Base-by-base conservation (phyloP, 208 protist genomes). In the Trypanosomatidae sp. region DNA sequence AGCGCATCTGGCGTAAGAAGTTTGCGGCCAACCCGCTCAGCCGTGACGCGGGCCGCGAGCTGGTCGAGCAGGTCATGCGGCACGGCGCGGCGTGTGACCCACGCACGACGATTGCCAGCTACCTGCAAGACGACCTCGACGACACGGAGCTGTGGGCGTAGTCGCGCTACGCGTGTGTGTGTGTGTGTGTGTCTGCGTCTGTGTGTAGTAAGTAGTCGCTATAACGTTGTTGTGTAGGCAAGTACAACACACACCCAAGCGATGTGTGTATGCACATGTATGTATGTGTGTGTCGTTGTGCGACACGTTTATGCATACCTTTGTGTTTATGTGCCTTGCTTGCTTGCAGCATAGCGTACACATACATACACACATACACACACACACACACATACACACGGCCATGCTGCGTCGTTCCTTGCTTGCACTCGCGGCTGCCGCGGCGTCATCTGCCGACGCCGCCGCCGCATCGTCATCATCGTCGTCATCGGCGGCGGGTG, bases 1-100 rank as follows among this genome's bases (percentile, higher is more conserved):
- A 73, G 0, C 77, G 83, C 20, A 92, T 96, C 45, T 96, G 90
- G 87, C 43, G 69, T 5, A 84, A 83, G 45, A 93, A 92, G 52
- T 96, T 94, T 26, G 72, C 70, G 48, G 57, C 54, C 35, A 66
- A 96, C 50, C 86, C 89, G 6, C 65, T 95, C 7, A 95, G 88
- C 56, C 66, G 79, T 32, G 69, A 71, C n/a, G 76, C 78, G 15
- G 84, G 88, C 7, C 52, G 64, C 20, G 72, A 89, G 51, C 56
- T 92, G 27, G 75, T 85, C 27, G 49, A 86, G 10, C 80, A 87
- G 56, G 84, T 92, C n/a, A 88, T 95, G 74, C 42, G 61, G 3
- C 53, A 80, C 52, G 88, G 84, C 23, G 88, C 77, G n/a, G 77
- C 79, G 23, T 91, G 84, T 44, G 65, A 95, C 56, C 71, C 81